Evolutionary conservation across 257 asterid species (phyloP).

Genomic region (Solanum chiquidenum): DNA sequence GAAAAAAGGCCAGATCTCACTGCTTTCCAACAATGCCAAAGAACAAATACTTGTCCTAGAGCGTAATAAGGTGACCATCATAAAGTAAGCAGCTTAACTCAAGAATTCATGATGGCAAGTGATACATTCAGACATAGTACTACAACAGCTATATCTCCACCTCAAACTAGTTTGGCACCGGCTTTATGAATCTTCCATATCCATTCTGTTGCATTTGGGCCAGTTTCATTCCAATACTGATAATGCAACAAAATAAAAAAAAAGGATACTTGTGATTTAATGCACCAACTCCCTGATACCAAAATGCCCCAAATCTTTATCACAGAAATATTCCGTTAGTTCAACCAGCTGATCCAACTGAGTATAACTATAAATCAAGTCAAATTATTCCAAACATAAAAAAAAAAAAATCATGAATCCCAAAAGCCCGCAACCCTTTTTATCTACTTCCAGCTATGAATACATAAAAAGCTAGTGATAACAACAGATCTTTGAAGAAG

Average conservation of each 20-base stretch:
- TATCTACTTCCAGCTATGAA: background rate
- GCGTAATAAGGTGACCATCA: background rate
- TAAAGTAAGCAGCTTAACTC: background rate
- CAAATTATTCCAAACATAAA: background rate
- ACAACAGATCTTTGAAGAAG: conserved; percentile 9
- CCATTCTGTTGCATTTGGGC: background rate
- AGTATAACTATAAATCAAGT: background rate
- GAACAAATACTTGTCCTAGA: background rate
- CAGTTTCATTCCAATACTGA: background rate
- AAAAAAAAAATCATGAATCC: background rate
- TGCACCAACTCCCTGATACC: background rate
- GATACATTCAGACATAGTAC: background rate
- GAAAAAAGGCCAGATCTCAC: background rate
- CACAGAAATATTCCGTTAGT: background rate
- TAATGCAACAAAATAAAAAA: background rate
- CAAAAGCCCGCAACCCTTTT: background rate
- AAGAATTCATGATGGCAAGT: background rate
- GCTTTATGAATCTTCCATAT: background rate
- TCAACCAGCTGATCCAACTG: background rate
- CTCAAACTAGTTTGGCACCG: background rate
- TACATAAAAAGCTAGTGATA: background rate
- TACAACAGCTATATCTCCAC: background rate
- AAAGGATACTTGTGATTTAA: background rate
- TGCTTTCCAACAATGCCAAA: background rate
- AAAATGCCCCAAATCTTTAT: background rate